A percentile compares a stretch with the other conserved stretches of the same genome.
Conservation (phyloP, 2,329 filamentous ascomycete species). For the Sarocladiaceae sp. region DNA sequence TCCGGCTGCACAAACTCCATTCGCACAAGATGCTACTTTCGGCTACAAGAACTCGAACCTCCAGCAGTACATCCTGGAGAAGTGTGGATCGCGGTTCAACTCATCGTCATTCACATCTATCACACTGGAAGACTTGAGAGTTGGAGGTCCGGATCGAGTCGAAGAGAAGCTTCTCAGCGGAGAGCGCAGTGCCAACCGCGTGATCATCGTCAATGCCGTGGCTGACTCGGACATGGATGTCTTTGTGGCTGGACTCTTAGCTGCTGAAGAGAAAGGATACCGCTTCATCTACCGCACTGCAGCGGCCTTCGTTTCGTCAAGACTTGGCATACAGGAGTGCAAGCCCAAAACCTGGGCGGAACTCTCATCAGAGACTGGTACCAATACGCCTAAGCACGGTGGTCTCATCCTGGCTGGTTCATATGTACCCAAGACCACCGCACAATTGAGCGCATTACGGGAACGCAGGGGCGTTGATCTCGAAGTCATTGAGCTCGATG, state of each 20-base stretch:
- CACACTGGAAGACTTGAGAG: conserved; percentile 22
- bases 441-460: conserved; percentile 40
- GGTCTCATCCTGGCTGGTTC: conserved; percentile 50
- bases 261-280: conserved; percentile 24
- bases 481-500: conserved; percentile 39
- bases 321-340: conserved; percentile 45
- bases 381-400: conserved; percentile 23
- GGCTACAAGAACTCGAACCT: conserved; percentile 47
- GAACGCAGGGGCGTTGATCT: conserved; percentile 32
- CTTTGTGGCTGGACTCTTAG: conserved; percentile 41
- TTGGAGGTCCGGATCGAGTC: conserved; percentile 22
- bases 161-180: conserved; percentile 17
- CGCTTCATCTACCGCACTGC: conserved; percentile 33
- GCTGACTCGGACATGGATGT: conserved; percentile 49
- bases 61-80: conserved; percentile 38
- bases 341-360: conserved; percentile 37
- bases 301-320: conserved; percentile 36
- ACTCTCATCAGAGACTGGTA: neutral
- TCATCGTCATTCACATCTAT: conserved; percentile 20
- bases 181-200: conserved; percentile 11
- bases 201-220: conserved; percentile 47
- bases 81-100: conserved; percentile 29
- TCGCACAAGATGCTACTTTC: conserved; percentile 51
- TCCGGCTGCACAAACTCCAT: conserved; percentile 35
- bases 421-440: conserved; percentile 54